Conservation (phyloP, 2,329 filamentous ascomycete genomes). For the Plenodomus lindquistii region DNA sequence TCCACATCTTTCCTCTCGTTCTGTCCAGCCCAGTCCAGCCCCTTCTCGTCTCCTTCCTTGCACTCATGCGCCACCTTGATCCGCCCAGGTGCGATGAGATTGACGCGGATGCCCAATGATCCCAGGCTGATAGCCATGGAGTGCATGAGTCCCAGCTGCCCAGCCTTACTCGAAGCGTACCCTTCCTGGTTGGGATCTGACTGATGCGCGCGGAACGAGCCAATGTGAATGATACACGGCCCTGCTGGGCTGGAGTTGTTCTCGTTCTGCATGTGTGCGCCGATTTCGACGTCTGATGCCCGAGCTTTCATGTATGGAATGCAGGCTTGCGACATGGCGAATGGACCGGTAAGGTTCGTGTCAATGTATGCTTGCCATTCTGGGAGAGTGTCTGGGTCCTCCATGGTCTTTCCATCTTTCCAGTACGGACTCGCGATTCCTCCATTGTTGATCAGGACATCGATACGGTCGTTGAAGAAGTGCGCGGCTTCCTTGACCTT, state of each 20-base stretch:
- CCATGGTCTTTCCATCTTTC: slow-evolving; percentile 53
- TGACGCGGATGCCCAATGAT: slow-evolving; percentile 51
- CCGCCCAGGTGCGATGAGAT: slow-evolving; percentile 52
- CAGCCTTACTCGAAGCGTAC: slow-evolving; percentile 58
- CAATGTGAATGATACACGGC: slow-evolving; percentile 53
- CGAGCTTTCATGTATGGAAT: slow-evolving; percentile 52
- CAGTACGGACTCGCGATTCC: slow-evolving; percentile 47
- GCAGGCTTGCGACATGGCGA: slow-evolving; percentile 53
- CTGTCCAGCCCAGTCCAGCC: slow-evolving; percentile 43
- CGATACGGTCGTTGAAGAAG: slow-evolving; percentile 48
- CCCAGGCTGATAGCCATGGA: slow-evolving; percentile 54
- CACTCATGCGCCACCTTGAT: slow-evolving; percentile 55
- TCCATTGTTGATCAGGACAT: slow-evolving; percentile 46
- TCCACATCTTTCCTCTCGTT: slow-evolving; percentile 47
- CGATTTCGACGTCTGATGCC: slow-evolving; percentile 26
- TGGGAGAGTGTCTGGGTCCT: slow-evolving; percentile 47
- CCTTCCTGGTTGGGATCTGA: slow-evolving; percentile 55
- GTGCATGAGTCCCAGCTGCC: slow-evolving; percentile 56
- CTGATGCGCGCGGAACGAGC: slow-evolving; percentile 52
- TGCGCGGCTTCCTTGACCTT: slow-evolving; percentile 48
- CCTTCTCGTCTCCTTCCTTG: slow-evolving; percentile 50
- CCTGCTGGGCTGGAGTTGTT: slow-evolving; percentile 35
- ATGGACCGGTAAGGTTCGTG: slow-evolving; percentile 53
- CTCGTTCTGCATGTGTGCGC: slow-evolving; percentile 30
- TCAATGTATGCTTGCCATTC: slow-evolving; percentile 54